Percentiles rank a stretch among this genome's conserved stretches.
Evolutionary conservation across 306 rosid species (phyloP).

Genomic region (Medicago ruthenica): DNA sequence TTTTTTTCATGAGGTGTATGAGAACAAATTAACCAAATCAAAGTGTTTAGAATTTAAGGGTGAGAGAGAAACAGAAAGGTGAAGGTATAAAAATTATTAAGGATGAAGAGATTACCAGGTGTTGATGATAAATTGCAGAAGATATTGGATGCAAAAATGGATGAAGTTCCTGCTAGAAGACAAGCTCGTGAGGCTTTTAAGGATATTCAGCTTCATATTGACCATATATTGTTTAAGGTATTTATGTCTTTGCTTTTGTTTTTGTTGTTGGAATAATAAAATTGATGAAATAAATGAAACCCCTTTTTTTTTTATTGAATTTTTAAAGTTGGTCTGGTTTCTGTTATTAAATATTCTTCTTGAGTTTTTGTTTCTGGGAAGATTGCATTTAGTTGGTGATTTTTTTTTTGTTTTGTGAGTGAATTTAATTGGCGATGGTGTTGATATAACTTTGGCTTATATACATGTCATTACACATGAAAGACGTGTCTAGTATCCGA

Average conservation of each 20-base stretch:
- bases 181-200: slow-evolving; percentile 84
- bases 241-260: slow-evolving; percentile 3
- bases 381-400: neutral
- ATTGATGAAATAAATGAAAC: neutral
- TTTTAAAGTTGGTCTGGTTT: neutral
- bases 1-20: neutral
- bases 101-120: slow-evolving; percentile 45
- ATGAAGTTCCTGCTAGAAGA: slow-evolving; percentile 73
- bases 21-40: neutral
- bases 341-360: neutral
- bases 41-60: neutral
- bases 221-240: slow-evolving; percentile 84
- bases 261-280: slow-evolving; percentile 4
- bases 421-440: neutral
- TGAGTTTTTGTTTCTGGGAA: neutral
- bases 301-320: neutral
- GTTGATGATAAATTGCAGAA: slow-evolving; percentile 61
- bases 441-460: neutral
- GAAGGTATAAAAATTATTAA: neutral
- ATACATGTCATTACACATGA: no score
- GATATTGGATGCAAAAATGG: slow-evolving; percentile 70
- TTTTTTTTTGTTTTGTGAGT: neutral
- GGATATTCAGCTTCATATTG: slow-evolving; percentile 78
- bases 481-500: no score
- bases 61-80: neutral